Base-by-base conservation (phyloP, 176 grass and related monocot species). In the Hsuehochloa calcarea region DNA sequence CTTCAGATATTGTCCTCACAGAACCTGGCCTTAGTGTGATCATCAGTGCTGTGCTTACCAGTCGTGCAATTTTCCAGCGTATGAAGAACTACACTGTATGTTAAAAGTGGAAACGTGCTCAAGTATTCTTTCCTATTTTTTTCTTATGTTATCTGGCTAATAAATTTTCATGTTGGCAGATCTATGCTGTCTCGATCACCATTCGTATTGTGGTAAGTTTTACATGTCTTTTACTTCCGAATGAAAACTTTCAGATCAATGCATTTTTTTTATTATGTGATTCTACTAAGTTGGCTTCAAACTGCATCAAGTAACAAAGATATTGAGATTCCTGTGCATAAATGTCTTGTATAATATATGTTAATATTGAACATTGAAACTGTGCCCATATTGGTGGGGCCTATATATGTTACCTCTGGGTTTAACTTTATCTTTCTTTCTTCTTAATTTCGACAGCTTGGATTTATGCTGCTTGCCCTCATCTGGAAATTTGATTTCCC, bases 1-100 rank as follows among this genome's bases (percentile, higher is more conserved):
- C 93, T 85, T 94, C 93, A 58, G 93, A 94, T 80, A 94, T 94
- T 92, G 92, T 94, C 70, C 83, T 94, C 6, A 94, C 92, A 27
- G 92, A 94, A 70, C 92, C 92, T 61, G 92, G 92, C 35, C 85
- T 94, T 22, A 94, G 92, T 61, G 93, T 92, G 26, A 94, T 94
- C 72, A 92, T 94, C 76, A 94, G 93, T 86, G 93, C 93, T 31
- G 93, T 94, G 37, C 75, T 94, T 58, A 94, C 93, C 0, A 94
- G 93, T 40, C 93, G 90, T n/a, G 93, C 93, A 61, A 94, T 94
- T 82, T 94, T 94, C 81, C 93, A 94, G 88, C 84, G 93, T 67
- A 94, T 94, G 93, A 94, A 94, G 74, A 94, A 94, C 63, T 94
- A 94, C 63, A 94, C 90, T 52, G 92, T 93, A 90, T 78, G 72